Conservation (phyloP, 495 filamentous ascomycete species). For the Penicillium coffeae region DNA sequence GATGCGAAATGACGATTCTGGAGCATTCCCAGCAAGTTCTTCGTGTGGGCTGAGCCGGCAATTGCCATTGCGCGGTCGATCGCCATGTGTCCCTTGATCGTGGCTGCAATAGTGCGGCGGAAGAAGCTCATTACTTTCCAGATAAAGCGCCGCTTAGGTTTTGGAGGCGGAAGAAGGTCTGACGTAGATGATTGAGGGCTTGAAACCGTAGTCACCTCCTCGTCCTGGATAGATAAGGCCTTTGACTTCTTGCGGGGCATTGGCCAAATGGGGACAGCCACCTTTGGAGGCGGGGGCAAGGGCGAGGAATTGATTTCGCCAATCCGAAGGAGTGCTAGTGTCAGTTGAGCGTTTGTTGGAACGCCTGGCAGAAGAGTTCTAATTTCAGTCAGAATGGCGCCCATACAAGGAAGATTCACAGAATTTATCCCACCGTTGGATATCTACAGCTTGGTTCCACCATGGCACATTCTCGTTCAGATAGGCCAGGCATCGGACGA, state of each 20-base stretch:
- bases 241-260: slow-evolving; percentile 34
- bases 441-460: slow-evolving; percentile 71
- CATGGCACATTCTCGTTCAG: slow-evolving; percentile 65
- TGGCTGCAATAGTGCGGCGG: slow-evolving; percentile 63
- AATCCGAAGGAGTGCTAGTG: slow-evolving; percentile 78
- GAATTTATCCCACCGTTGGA: slow-evolving; percentile 53
- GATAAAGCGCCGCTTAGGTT: slow-evolving; percentile 44
- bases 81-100: slow-evolving; percentile 64
- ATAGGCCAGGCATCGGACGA: slow-evolving; percentile 52
- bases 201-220: slow-evolving; percentile 15
- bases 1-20: slow-evolving; percentile 40
- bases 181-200: background rate
- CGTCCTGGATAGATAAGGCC: slow-evolving; percentile 18
- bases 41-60: slow-evolving; percentile 61
- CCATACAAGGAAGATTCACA: background rate
- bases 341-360: slow-evolving; percentile 84
- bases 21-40: slow-evolving; percentile 67
- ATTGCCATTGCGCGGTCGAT: slow-evolving; percentile 66
- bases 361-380: slow-evolving; percentile 78
- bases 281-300: slow-evolving; percentile 69
- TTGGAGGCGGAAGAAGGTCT: slow-evolving; percentile 7
- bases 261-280: slow-evolving; percentile 26
- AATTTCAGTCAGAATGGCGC: slow-evolving; percentile 4
- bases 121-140: slow-evolving; percentile 60
- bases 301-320: slow-evolving; percentile 81